Evolutionary conservation across 371 early-diverging fungal genomes (phyloP).

Genomic region (Saksenaea vasiformis): DNA sequence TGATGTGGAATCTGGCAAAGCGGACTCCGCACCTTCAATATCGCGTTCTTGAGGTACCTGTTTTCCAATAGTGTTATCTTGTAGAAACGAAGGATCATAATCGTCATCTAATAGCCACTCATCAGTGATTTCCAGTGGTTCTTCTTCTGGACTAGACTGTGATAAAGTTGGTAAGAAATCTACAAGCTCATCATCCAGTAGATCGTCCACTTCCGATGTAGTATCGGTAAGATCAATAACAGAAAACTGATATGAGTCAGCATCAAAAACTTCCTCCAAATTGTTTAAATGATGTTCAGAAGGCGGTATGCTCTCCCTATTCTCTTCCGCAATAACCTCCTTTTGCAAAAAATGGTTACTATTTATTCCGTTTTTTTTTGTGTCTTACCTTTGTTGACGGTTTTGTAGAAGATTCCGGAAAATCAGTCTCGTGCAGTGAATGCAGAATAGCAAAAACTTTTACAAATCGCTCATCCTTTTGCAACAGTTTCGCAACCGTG

Average conservation of each 20-base stretch:
- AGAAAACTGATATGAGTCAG: not conserved
- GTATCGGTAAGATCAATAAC: not conserved
- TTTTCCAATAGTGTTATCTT: not conserved
- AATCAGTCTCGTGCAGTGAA: not conserved
- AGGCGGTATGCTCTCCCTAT: not conserved
- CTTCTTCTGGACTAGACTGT: not conserved
- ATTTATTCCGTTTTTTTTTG: not conserved
- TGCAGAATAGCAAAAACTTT: not conserved
- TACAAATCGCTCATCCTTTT: not conserved
- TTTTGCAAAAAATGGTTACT: not conserved
- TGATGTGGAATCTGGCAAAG: not conserved
- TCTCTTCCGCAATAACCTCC: not conserved
- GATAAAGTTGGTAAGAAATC: not conserved
- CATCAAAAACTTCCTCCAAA: not conserved
- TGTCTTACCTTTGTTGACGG: not conserved
- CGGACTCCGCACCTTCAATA: not conserved
- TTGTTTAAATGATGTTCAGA: not conserved
- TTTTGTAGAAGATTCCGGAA: not conserved
- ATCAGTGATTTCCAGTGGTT: not conserved
- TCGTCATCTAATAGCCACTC: not conserved
- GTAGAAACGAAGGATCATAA: not conserved
- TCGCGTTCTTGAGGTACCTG: not conserved
- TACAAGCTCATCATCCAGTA: not conserved
- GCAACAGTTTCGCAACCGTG: not conserved
- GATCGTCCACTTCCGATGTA: not conserved